Evolutionary conservation across 1,139 yeast species (phyloP).

Genomic region (Chernovozyma aurita): DNA sequence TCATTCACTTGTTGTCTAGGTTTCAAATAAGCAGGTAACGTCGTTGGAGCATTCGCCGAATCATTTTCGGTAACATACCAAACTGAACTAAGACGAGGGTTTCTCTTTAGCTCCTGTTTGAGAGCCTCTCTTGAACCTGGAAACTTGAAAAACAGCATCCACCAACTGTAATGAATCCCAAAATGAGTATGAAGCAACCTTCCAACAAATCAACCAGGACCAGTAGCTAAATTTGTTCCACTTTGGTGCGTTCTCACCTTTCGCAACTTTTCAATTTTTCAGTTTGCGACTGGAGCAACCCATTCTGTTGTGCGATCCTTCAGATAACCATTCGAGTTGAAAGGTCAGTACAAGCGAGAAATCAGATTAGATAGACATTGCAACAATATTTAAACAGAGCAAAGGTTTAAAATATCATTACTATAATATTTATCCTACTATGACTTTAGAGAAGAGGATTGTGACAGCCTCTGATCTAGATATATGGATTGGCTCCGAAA

Average conservation of each 20-base stretch:
- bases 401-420: too few species aligned
- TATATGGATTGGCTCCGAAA: slow-evolving; percentile 53
- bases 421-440: too few species aligned
- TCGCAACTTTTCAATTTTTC: too few species aligned
- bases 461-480: slow-evolving; percentile 58
- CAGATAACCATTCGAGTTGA: too few species aligned
- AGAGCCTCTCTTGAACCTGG: slow-evolving; percentile 15
- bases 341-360: too few species aligned
- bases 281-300: too few species aligned
- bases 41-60: slow-evolving; percentile 28
- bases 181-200: neutral
- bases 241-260: too few species aligned
- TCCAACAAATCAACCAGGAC: neutral
- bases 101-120: slow-evolving; percentile 4
- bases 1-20: slow-evolving; percentile 26
- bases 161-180: too few species aligned
- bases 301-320: too few species aligned
- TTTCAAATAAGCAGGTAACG: slow-evolving; percentile 35
- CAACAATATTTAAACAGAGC: too few species aligned
- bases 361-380: too few species aligned
- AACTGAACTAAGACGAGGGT: neutral
- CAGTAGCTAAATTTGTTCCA: too few species aligned
- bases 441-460: slow-evolving; percentile 30
- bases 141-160: slow-evolving; percentile 4
- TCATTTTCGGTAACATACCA: slow-evolving; percentile 3